These are phyloP conservation scores for Alternaria solani DNA, from an alignment of 2,329 filamentous ascomycete species.

Conservation along the genomic window DNA sequence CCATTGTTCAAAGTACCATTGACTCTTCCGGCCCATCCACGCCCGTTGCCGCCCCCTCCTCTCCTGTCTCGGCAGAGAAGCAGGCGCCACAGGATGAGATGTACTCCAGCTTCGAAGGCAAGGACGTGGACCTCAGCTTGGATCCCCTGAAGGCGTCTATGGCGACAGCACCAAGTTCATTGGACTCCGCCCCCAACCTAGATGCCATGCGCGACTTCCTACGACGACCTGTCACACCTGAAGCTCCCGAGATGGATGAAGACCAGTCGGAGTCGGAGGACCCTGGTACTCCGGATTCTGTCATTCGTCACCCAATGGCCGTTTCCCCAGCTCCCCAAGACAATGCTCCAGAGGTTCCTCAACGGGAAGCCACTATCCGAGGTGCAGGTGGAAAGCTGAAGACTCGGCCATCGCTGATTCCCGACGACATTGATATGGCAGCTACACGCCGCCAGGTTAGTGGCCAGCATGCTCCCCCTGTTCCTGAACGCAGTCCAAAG, in stretches of 20 bases:
- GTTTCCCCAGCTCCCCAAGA: slow-evolving; percentile 49
- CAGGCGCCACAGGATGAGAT: slow-evolving; percentile 52
- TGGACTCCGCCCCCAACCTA: slow-evolving; percentile 48
- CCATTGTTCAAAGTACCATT: slow-evolving; percentile 45
- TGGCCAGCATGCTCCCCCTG: slow-evolving; percentile 66
- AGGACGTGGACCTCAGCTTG: slow-evolving; percentile 64
- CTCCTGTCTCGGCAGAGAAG: slow-evolving; percentile 40
- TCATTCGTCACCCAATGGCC: slow-evolving; percentile 77
- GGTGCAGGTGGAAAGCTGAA: slow-evolving; percentile 86
- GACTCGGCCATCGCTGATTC: slow-evolving; percentile 86
- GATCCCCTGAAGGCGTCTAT: slow-evolving; percentile 61
- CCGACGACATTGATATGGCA: slow-evolving; percentile 85
- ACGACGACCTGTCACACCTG: slow-evolving; percentile 62
- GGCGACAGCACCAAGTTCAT: slow-evolving; percentile 38
- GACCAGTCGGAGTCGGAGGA: slow-evolving; percentile 67
- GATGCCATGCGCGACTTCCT: slow-evolving; percentile 51
- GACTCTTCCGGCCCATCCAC: slow-evolving; percentile 57
- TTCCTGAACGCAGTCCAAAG: slow-evolving; percentile 50
- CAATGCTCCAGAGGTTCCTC: slow-evolving; percentile 74
- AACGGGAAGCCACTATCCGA: slow-evolving; percentile 86
- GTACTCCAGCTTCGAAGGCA: slow-evolving; percentile 59
- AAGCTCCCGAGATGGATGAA: slow-evolving; percentile 27
- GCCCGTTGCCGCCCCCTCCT: slow-evolving; percentile 49
- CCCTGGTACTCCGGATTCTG: slow-evolving; percentile 83
- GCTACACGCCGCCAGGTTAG: slow-evolving; percentile 86